Evolutionary conservation across 2,329 filamentous ascomycete genomes (phyloP).

Genomic region (Xylariaceae sp.): DNA sequence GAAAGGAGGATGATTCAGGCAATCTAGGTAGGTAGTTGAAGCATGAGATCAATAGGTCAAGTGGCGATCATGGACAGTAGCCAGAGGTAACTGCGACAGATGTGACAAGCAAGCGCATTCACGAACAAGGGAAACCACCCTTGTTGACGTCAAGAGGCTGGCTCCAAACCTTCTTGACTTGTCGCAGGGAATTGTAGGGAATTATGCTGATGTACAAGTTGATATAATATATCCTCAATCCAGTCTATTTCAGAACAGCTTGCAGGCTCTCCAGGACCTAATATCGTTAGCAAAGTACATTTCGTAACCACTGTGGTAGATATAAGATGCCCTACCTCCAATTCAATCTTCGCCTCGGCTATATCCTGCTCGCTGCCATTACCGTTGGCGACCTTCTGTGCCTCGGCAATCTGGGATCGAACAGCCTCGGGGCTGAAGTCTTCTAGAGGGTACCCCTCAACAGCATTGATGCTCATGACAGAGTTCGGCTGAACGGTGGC

Average conservation of each 20-base stretch:
- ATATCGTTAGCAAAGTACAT: constrained; percentile 35
- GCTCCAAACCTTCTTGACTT: constrained; percentile 28
- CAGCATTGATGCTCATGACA: constrained; percentile 93
- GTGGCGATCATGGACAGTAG: not conserved
- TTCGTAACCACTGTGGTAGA: not conserved
- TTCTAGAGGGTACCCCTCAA: constrained; percentile 90
- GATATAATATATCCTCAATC: constrained; percentile 41
- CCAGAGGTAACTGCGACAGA: constrained; percentile 9
- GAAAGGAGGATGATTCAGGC: not conserved
- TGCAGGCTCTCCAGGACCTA: constrained; percentile 82
- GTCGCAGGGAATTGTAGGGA: constrained; percentile 29
- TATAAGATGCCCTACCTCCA: constrained; percentile 66
- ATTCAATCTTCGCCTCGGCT: constrained; percentile 97
- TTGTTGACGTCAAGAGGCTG: constrained; percentile 22
- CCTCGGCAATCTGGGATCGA: constrained; percentile 84
- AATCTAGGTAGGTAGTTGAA: not conserved
- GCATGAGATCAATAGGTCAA: not conserved
- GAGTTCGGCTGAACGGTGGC: constrained; percentile 96
- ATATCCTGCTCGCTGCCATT: constrained; percentile 94
- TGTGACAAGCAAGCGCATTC: constrained; percentile 14
- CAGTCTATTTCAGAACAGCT: constrained; percentile 71
- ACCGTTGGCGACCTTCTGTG: constrained; percentile 89
- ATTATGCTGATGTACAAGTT: constrained; percentile 39
- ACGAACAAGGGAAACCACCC: constrained; percentile 21
- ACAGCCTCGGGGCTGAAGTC: constrained; percentile 94